Conservation (phyloP, 2,329 filamentous ascomycete species). For the Chrysoporthe deuterocubensis region DNA sequence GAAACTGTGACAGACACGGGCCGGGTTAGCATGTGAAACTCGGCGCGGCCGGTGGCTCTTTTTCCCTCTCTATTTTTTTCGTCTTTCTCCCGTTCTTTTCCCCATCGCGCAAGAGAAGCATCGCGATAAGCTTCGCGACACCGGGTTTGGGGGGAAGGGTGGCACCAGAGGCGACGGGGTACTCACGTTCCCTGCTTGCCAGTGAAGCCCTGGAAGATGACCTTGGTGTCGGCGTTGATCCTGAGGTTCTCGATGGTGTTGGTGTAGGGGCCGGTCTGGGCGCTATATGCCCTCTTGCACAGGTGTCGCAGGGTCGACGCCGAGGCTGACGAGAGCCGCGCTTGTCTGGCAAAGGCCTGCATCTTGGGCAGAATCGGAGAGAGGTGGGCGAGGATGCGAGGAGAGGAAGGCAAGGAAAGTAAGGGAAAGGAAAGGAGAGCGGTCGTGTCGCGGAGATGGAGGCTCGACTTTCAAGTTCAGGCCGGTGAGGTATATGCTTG, state of each 20-base stretch:
- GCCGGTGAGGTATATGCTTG: neutral
- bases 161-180: constrained; percentile 12
- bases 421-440: neutral
- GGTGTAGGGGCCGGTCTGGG: constrained; percentile 69
- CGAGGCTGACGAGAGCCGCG: constrained; percentile 70
- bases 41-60: neutral
- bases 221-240: constrained; percentile 91
- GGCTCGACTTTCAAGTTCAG: constrained; percentile 5
- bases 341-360: constrained; percentile 82
- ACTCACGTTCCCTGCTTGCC: constrained; percentile 94
- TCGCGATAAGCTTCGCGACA: neutral
- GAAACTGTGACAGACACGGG: constrained; percentile 65
- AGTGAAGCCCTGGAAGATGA: constrained; percentile 96
- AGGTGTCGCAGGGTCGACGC: constrained; percentile 68
- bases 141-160: constrained; percentile 18
- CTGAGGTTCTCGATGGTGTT: constrained; percentile 83
- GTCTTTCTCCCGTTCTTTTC: neutral
- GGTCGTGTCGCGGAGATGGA: constrained; percentile 22
- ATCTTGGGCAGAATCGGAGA: constrained; percentile 56
- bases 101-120: neutral
- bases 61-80: constrained; percentile 1
- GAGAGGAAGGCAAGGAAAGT: constrained; percentile 2
- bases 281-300: constrained; percentile 74
- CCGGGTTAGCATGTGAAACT: constrained; percentile 37
- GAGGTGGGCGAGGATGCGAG: constrained; percentile 14